These are phyloP conservation scores for Vaccinium myrtillus DNA, from an alignment of 148 eudicot genomes.

Conservation along the genomic window DNA sequence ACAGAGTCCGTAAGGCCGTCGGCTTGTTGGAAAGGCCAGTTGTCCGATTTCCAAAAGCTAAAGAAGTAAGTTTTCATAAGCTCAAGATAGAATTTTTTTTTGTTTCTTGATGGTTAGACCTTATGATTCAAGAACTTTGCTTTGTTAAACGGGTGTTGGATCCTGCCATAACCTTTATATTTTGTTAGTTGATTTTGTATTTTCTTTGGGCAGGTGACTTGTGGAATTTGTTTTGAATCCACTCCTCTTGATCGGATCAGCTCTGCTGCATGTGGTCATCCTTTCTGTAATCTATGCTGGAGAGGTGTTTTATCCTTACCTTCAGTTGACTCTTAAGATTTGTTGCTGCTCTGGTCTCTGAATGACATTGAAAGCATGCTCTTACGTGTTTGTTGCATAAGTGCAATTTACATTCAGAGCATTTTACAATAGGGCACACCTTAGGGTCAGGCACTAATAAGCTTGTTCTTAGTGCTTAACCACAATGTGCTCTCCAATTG, in stretches of 20 bases:
- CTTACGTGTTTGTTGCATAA: neutral
- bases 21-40: constrained; percentile 48
- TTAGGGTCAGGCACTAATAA: neutral
- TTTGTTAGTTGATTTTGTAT: neutral
- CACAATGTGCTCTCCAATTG: no score
- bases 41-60: constrained; percentile 22
- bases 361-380: neutral
- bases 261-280: constrained; percentile 51
- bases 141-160: neutral
- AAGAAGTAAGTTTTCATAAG: constrained; percentile 30
- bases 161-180: neutral
- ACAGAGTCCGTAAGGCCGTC: constrained; percentile 46
- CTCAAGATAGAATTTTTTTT: neutral
- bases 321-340: neutral
- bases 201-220: constrained; percentile 32
- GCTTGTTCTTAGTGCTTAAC: neutral
- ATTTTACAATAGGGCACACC: neutral
- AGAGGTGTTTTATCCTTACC: constrained; percentile 28
- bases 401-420: neutral
- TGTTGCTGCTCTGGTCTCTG: neutral
- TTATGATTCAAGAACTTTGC: neutral
- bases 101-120: neutral
- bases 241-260: constrained; percentile 12
- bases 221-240: constrained; percentile 44
- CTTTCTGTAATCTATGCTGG: constrained; percentile 49